Base-by-base conservation (phyloP, 208 protist genomes). In the Porcisia hertigi region DNA sequence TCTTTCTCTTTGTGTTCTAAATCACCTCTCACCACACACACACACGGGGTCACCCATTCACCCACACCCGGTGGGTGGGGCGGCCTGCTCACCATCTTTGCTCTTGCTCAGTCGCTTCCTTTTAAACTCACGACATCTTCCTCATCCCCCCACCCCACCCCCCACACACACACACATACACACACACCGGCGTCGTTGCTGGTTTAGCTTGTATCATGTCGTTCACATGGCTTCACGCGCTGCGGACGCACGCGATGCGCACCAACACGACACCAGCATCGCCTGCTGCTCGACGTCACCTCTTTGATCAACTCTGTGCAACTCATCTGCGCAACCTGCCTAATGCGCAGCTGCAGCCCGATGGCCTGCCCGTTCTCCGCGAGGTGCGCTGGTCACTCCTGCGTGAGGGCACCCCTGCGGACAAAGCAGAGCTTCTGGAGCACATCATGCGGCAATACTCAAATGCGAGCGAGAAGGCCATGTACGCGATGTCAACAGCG, bases 301-400 rank as follows among this genome's bases (percentile, higher is more conserved):
- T 90, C 23, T 90, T 79, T 66, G 86, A 88, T 25, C 12, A 74
- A 12, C 57, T 91, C 23, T 79, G 77, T 34, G 69, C 54, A 36
- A 75, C 74, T 1, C 89, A 93, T 65, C 76, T 93, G 18, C 45
- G 69, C 39, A 80, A 77, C 9, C 66, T 67, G 23, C 77, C 52
- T 14, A 83, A 81, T 16, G 69, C 76, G 23, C 75, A 63, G n/a
- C 66, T 83, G 69, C 60, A 69, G 5, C 53, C 67, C 5, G 62
- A 83, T 25, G 65, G 60, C n/a, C 76, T 93, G 9, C 52, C 74
- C 9, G 74, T 91, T 52, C 74, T 93, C 77, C 86, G 89, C 2
- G 77, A 87, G 71, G 66, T 83, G 60, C 84, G 89, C 6, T 91
- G 87, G 86, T 71, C 73, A 16, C 63, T 93, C 52, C 73, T 93